These are phyloP conservation scores for Copromyces sp. DNA, from an alignment of 495 filamentous ascomycete species.

Conservation along the genomic window DNA sequence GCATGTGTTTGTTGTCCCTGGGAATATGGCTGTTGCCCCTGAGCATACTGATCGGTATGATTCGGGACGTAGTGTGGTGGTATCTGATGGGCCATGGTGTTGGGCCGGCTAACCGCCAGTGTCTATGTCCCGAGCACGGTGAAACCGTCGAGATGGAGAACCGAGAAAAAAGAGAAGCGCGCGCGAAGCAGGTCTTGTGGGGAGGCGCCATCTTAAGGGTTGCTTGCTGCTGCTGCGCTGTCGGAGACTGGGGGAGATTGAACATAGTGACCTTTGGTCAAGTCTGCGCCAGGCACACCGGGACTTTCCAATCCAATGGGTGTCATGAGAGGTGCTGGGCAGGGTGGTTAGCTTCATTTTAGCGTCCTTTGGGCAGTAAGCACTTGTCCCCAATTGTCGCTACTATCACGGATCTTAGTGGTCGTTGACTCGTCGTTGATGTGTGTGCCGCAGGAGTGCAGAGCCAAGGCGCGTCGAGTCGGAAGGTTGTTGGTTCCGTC, in stretches of 20 bases:
- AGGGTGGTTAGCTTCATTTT: too few relatives aligned
- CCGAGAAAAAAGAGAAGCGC: background rate
- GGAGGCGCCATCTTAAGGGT: background rate
- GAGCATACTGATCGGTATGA: background rate
- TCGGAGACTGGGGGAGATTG: background rate
- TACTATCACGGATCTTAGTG: background rate
- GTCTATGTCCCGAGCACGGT: background rate
- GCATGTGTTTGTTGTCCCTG: background rate
- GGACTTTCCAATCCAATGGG: background rate
- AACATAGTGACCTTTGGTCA: background rate
- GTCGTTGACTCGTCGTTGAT: background rate
- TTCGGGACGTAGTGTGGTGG: background rate
- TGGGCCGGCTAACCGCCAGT: background rate
- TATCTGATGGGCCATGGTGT: background rate
- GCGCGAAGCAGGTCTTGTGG: background rate
- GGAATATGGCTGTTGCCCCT: background rate
- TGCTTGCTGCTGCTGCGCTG: background rate
- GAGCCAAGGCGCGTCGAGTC: background rate
- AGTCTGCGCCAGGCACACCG: background rate
- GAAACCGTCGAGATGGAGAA: background rate
- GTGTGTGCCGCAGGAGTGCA: background rate
- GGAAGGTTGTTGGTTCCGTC: background rate
- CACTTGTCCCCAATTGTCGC: background rate
- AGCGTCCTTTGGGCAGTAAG: background rate
- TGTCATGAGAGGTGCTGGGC: background rate